Percentiles rank a stretch among this genome's conserved stretches.
These are phyloP conservation scores for Citrullus colocynthis DNA, from an alignment of 306 rosid genomes.

Conservation along the genomic window DNA sequence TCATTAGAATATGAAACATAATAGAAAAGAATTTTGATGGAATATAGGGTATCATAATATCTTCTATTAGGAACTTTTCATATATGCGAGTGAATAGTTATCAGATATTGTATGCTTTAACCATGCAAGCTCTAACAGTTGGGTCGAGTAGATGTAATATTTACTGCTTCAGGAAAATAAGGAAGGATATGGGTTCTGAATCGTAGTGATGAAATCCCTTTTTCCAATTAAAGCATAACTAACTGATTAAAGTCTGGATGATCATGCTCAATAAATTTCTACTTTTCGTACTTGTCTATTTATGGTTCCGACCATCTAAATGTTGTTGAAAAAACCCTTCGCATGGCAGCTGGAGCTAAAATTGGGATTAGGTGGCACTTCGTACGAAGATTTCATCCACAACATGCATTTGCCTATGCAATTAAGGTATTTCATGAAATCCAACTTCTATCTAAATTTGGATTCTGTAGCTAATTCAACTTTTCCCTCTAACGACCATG, in stretches of 20 bases:
- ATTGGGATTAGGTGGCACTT: constrained; percentile 83
- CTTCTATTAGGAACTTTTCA: neutral
- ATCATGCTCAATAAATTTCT: neutral
- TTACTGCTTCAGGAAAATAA: neutral
- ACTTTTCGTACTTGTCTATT: neutral
- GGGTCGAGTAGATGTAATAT: neutral
- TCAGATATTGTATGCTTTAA: neutral
- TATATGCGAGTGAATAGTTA: neutral
- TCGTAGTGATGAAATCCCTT: neutral
- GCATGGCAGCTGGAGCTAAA: constrained; percentile 75
- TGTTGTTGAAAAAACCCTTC: constrained; percentile 4
- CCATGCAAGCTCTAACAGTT: neutral
- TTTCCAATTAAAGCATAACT: neutral
- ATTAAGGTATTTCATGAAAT: constrained; percentile 41
- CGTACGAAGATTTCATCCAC: constrained; percentile 91
- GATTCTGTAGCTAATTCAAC: constrained; percentile 1
- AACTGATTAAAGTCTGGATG: neutral
- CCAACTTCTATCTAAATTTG: neutral
- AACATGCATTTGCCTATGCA: constrained; percentile 79
- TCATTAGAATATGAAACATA: neutral
- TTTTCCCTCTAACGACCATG: neutral
- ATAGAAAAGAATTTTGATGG: neutral
- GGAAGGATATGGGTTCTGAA: neutral
- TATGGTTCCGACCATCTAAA: neutral
- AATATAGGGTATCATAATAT: neutral